These are phyloP conservation scores for Phaeotremella skinneri DNA, from an alignment of 768 basidiomycete species.

Conservation along the genomic window DNA sequence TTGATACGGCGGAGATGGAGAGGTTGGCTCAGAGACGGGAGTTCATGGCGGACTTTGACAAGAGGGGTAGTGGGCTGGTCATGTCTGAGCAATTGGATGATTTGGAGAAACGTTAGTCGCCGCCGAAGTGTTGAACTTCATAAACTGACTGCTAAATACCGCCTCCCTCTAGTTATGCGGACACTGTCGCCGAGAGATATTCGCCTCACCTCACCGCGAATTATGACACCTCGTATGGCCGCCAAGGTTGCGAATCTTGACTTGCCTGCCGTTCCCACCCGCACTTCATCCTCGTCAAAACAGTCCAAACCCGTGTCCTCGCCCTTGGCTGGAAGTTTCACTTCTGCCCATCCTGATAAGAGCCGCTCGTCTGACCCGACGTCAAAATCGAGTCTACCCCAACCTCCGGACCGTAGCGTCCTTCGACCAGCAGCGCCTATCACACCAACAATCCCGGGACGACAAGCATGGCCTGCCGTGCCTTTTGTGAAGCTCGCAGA, in stretches of 20 bases:
- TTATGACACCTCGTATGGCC: slow-evolving; percentile 40
- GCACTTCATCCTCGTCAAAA: slow-evolving; percentile 7
- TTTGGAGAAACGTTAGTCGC: slow-evolving; percentile 47
- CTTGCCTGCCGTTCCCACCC: slow-evolving; percentile 12
- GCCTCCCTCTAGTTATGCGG: slow-evolving; percentile 43
- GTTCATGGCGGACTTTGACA: slow-evolving; percentile 32
- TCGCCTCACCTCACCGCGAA: slow-evolving; percentile 40
- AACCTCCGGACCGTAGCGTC: not conserved
- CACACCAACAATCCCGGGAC: not conserved
- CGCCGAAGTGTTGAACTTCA: not conserved
- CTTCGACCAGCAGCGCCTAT: not conserved
- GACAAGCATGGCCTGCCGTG: slow-evolving; percentile 28
- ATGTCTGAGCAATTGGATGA: slow-evolving; percentile 49
- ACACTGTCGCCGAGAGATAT: slow-evolving; percentile 48
- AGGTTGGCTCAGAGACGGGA: slow-evolving; percentile 13
- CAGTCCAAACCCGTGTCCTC: slow-evolving; percentile 12
- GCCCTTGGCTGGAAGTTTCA: slow-evolving; percentile 13
- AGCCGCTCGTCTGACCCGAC: not conserved
- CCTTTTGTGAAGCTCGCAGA: slow-evolving; percentile 13
- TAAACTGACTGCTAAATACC: slow-evolving; percentile 10
- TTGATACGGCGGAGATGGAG: slow-evolving; percentile 15
- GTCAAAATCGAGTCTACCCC: not conserved
- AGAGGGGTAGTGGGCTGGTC: slow-evolving; percentile 47
- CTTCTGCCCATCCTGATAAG: slow-evolving; percentile 1
- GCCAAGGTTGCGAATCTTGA: slow-evolving; percentile 26